phyloP scores from a whole-genome alignment of 805 yeast genomes.

The Kodamaea neixiangensis region DNA sequence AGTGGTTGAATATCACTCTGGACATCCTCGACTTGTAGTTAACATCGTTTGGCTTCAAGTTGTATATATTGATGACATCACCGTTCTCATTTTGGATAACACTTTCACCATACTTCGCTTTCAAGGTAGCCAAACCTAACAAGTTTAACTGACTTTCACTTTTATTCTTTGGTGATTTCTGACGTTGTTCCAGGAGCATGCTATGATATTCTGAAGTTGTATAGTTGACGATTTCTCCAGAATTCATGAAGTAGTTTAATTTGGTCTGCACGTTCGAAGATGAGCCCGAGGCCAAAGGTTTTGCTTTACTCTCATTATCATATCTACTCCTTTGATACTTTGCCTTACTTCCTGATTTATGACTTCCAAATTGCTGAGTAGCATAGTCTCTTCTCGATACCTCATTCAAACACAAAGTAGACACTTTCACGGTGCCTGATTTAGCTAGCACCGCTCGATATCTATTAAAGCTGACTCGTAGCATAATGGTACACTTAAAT shows the following conservation, averaged over 20 bases:
- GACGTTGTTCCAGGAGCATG: slow-evolving; percentile 7
- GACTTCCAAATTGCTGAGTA: not conserved
- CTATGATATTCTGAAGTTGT: slow-evolving; percentile 1
- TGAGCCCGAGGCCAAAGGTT: not conserved
- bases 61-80: slow-evolving; percentile 22
- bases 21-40: slow-evolving; percentile 22
- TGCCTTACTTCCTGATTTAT: not conserved
- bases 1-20: slow-evolving; percentile 28
- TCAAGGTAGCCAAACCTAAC: slow-evolving; percentile 30
- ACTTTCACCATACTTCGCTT: slow-evolving; percentile 31
- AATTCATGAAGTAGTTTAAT: slow-evolving; percentile 28
- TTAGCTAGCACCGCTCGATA: not conserved
- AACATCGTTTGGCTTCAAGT: slow-evolving; percentile 26
- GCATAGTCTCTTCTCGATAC: not conserved
- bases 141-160: slow-evolving; percentile 13
- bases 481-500: not conserved
- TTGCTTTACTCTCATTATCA: not conserved
- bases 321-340: not conserved
- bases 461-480: not conserved
- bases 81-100: slow-evolving; percentile 28
- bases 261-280: slow-evolving; percentile 20
- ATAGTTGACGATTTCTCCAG: slow-evolving; percentile 26
- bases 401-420: not conserved
- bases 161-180: not conserved
- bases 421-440: not conserved